phyloP scores from a whole-genome alignment of 148 eudicot genomes.

The Spergularia bocconei region DNA sequence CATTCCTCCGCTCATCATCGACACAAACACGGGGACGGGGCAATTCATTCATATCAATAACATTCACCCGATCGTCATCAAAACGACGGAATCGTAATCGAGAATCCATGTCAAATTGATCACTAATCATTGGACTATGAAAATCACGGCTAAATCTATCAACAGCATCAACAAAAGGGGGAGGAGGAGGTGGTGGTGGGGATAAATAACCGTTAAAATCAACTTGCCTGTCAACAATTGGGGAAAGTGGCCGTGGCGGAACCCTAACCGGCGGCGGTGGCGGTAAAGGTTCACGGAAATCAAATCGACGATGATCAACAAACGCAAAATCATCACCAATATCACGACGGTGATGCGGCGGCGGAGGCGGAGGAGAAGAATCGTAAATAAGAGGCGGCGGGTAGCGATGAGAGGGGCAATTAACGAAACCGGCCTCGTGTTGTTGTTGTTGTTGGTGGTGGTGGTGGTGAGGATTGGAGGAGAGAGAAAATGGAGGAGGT shows the following conservation, averaged over 20 bases:
- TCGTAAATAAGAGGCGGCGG: background rate
- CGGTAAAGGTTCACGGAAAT: conserved; percentile 10
- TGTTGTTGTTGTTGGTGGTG: background rate
- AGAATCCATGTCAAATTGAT: conserved; percentile 12
- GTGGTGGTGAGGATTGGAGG: background rate
- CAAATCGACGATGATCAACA: conserved; percentile 8
- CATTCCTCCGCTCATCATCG: background rate
- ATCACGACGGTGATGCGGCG: background rate
- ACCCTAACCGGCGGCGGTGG: conserved; percentile 33
- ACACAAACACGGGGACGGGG: background rate
- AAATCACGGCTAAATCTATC: conserved; percentile 26
- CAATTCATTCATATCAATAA: conserved; percentile 7
- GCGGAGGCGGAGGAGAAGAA: background rate
- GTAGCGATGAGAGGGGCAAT: conserved; percentile 20
- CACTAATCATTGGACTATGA: conserved; percentile 25
- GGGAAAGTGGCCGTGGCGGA: conserved; percentile 3
- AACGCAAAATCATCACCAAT: background rate
- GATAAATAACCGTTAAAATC: conserved; percentile 26
- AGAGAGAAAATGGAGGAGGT: background rate
- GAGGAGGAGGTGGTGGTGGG: conserved; percentile 24
- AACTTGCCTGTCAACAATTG: conserved; percentile 19
- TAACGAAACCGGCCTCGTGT: conserved; percentile 4
- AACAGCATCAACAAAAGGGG: conserved; percentile 6
- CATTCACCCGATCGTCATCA: background rate
- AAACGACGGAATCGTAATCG: conserved; percentile 4